Evolutionary conservation across 2,329 filamentous ascomycete species (phyloP).

Genomic region (Diaporthe ampelina): DNA sequence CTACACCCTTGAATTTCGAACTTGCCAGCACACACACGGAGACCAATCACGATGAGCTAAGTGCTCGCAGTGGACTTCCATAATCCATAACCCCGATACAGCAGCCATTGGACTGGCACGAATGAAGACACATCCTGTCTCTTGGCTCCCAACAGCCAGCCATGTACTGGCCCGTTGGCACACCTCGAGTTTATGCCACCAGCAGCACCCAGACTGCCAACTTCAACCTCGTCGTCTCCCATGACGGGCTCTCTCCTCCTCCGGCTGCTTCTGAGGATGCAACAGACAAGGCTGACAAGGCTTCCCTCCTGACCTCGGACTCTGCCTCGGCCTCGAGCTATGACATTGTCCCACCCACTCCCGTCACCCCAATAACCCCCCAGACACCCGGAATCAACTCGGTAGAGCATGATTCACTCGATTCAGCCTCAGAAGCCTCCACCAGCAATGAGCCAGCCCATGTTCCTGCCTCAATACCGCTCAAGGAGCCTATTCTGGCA

Average conservation of each 20-base stretch:
- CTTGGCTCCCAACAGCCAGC: slow-evolving; percentile 51
- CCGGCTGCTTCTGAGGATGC: slow-evolving; percentile 51
- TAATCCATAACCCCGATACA: slow-evolving; percentile 22
- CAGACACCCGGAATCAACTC: slow-evolving; percentile 70
- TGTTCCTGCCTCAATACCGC: slow-evolving; percentile 54
- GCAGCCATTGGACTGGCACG: slow-evolving; percentile 41
- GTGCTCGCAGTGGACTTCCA: slow-evolving; percentile 8
- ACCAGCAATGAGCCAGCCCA: slow-evolving; percentile 48
- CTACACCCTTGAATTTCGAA: background rate
- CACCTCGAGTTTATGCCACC: slow-evolving; percentile 85
- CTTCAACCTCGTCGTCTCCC: slow-evolving; percentile 66
- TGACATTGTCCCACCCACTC: slow-evolving; percentile 54
- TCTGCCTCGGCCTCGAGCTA: slow-evolving; percentile 46
- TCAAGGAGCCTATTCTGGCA: slow-evolving; percentile 78
- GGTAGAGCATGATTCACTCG: slow-evolving; percentile 67
- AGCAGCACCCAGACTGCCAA: slow-evolving; percentile 73
- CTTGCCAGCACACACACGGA: slow-evolving; percentile 5
- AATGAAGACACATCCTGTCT: slow-evolving; percentile 52
- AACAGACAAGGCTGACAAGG: slow-evolving; percentile 44
- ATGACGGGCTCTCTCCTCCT: slow-evolving; percentile 68
- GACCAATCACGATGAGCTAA: slow-evolving; percentile 39
- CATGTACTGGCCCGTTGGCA: slow-evolving; percentile 95
- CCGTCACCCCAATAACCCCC: slow-evolving; percentile 67
- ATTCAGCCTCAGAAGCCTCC: slow-evolving; percentile 48
- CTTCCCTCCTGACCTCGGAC: slow-evolving; percentile 44